phyloP scores from a whole-genome alignment of 305 asterid genomes.

The Rubia peregrina region DNA sequence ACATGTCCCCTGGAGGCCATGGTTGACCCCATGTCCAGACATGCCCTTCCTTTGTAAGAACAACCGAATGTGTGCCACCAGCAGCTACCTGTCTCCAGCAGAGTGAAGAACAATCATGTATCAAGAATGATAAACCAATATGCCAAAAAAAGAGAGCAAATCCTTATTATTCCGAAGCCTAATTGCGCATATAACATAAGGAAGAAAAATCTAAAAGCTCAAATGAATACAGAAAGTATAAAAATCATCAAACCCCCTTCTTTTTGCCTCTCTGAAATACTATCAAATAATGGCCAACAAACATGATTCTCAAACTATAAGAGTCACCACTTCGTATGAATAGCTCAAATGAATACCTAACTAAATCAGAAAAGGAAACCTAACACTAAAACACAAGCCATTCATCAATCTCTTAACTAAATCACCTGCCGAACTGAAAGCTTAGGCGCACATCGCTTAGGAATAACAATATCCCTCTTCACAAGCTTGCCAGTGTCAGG shows the following conservation, averaged over 20 bases:
- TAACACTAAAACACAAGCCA: neutral
- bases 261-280: neutral
- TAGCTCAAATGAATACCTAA: neutral
- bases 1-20: conserved; percentile 99
- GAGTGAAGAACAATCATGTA: neutral
- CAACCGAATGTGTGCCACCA: conserved; percentile 98
- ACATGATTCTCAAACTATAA: neutral
- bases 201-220: neutral
- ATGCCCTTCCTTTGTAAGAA: conserved; percentile 87
- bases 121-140: neutral
- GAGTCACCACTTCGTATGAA: neutral
- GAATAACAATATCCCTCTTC: conserved; percentile 88
- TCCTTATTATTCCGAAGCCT: neutral
- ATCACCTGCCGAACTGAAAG: conserved; percentile 92
- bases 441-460: conserved; percentile 80
- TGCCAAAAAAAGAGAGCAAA: neutral
- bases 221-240: too few species aligned
- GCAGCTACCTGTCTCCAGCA: conserved; percentile 81
- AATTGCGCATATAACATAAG: neutral
- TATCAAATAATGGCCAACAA: neutral
- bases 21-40: conserved; percentile 99
- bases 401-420: conserved; percentile 10
- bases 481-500: conserved; percentile 78
- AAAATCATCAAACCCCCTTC: neutral
- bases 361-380: neutral